Conservation (phyloP, 139 green algal species). For the Spirogloea muscicola region DNA sequence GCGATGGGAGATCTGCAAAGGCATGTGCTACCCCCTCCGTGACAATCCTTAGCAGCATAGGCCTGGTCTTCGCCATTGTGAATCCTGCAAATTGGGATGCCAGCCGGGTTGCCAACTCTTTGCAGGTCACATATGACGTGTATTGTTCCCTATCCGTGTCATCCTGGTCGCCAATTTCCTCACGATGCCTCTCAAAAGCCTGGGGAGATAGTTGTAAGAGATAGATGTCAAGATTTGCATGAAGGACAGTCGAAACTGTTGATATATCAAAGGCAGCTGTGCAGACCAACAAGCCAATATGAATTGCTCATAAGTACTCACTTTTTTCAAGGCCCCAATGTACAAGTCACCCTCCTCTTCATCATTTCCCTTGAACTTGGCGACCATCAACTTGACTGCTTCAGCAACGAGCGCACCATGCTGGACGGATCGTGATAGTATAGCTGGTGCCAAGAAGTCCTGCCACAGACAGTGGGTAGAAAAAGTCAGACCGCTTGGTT, state of each 20-base stretch:
- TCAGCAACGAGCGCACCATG: conserved; percentile 1
- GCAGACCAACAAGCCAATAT: too few species aligned
- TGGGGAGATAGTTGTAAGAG: background rate
- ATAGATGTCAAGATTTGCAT: background rate
- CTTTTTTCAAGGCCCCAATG: conserved; percentile 11
- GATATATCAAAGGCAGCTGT: background rate
- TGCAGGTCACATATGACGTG: background rate
- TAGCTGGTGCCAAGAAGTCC: conserved; percentile 15
- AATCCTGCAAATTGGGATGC: background rate
- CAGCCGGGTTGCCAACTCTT: conserved; percentile 13
- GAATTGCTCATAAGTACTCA: too few species aligned
- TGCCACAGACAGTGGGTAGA: too few species aligned
- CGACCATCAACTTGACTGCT: conserved; percentile 8
- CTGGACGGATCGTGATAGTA: conserved; percentile 4
- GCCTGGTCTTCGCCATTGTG: background rate
- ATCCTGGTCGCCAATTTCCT: background rate
- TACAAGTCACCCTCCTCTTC: conserved; percentile 14
- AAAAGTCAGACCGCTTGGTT: background rate
- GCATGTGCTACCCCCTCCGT: conserved; percentile 9
- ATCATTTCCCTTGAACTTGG: background rate
- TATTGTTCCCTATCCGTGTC: conserved; percentile 4
- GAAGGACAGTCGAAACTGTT: background rate
- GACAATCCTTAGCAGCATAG: conserved; percentile 11
- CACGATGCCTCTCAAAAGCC: conserved; percentile 9
- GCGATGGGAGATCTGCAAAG: conserved; percentile 5